Evolutionary conservation across 805 yeast species (phyloP), one percentile per base, ranked within the genome.

Genomic region (Ogataea sp.): DNA sequence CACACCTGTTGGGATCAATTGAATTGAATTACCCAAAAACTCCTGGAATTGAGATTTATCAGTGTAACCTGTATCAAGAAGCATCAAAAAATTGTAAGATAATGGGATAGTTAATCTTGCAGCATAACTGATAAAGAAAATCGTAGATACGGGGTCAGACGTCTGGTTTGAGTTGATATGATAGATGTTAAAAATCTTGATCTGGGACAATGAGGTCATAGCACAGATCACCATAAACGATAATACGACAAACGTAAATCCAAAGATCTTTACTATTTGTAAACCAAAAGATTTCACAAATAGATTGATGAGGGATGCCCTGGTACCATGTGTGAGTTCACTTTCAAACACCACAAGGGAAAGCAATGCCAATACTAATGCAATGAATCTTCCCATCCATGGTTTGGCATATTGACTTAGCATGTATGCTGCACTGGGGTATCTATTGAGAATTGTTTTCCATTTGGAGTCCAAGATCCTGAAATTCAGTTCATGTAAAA

Each of bases 81-180:
- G 64, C 37, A 83, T 82, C 41, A 85, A 58, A 53, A 83, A 86
- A 59, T 86, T 86, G 61, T 82, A 86, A 20, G 85, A 77, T 45
- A 86, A 65, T 10, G 95, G 95, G 11, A 86, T 79, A 0, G 95
- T 83, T 54, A 86, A 64, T 45, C 95, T 76, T 38, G 89, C 82
- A 16, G 85, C 78, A 50, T 86, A 85, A 50, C 83, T 81, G 17
- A 88, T 77, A 56, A 83, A 86, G 54, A 85, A 86, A 26, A 85
- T 69, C 18, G 83, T 71, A 14, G 86, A 78, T 0, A 84, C 82
- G 0, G 85, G 81, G 53, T 82, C 90, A 0, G 90, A 80, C 39
- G 78, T 71, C 45, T 70, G 71, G 16, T 80, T 77, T 13, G 83
- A 87, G 35, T 58, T 59, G 42, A 86, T 67, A 44, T 83, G 88